Percentiles rank a stretch among this genome's conserved stretches.
phyloP scores from a whole-genome alignment of 2,329 filamentous ascomycete species.

The Epicoccum nigrum region DNA sequence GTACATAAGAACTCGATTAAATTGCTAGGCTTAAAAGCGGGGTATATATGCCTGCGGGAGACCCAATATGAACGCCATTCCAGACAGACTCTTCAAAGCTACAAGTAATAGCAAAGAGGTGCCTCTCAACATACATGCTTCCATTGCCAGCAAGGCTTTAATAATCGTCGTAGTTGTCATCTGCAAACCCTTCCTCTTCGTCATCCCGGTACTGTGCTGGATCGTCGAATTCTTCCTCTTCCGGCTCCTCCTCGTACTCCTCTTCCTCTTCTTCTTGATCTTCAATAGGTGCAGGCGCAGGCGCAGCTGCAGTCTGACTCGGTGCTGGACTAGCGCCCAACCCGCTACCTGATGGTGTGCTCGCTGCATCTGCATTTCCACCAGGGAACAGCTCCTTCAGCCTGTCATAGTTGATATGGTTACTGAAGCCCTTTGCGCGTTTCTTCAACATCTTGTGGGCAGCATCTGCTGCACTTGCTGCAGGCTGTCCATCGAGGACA shows the following conservation, averaged over 20 bases:
- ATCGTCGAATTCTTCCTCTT: constrained; percentile 49
- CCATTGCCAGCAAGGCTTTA: background rate
- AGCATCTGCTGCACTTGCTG: constrained; percentile 53
- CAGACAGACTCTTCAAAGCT: constrained; percentile 4
- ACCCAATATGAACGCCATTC: constrained; percentile 12
- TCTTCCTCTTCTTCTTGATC: constrained; percentile 27
- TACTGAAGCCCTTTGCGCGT: constrained; percentile 51
- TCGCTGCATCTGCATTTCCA: constrained; percentile 17
- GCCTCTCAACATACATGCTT: background rate
- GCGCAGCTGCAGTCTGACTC: constrained; percentile 12
- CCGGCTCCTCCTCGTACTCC: constrained; percentile 41
- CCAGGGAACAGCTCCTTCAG: constrained; percentile 50
- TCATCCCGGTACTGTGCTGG: constrained; percentile 50
- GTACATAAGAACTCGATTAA: constrained; percentile 12
- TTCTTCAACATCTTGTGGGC: constrained; percentile 54
- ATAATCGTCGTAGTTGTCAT: constrained; percentile 46
- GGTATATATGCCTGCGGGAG: constrained; percentile 19
- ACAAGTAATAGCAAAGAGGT: background rate
- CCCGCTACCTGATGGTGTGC: constrained; percentile 28
- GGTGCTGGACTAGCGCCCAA: constrained; percentile 30
- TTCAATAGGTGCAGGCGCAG: constrained; percentile 9
- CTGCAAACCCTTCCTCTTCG: constrained; percentile 51
- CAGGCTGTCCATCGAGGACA: constrained; percentile 52
- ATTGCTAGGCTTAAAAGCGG: constrained; percentile 19
- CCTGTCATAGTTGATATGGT: constrained; percentile 55